These are phyloP conservation scores for Fusarium longipes DNA, from an alignment of 2,329 filamentous ascomycete species.

Conservation along the genomic window DNA sequence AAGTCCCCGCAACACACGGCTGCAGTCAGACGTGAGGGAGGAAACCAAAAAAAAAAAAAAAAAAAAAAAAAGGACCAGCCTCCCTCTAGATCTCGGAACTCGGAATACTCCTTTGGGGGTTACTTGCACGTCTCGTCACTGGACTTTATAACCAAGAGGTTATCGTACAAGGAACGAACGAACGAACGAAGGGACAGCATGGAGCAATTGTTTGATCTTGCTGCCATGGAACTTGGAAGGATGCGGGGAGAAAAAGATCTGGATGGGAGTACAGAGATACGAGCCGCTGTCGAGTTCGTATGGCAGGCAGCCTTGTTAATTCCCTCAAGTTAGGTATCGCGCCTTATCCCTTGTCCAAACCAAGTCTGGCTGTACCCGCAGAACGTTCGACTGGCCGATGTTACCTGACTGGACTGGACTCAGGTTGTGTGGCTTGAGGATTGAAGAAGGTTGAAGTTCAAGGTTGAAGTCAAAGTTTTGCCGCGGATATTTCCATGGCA, in stretches of 20 bases:
- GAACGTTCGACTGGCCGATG: slow-evolving; percentile 26
- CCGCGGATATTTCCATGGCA: slow-evolving; percentile 21
- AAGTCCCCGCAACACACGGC: slow-evolving; percentile 6
- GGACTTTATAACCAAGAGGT: background rate
- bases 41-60: background rate
- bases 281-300: slow-evolving; percentile 32
- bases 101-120: background rate
- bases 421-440: slow-evolving; percentile 9
- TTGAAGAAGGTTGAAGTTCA: background rate
- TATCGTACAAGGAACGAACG: slow-evolving; percentile 3
- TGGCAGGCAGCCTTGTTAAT: slow-evolving; percentile 33
- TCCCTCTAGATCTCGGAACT: slow-evolving; percentile 14
- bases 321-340: slow-evolving; percentile 32
- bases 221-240: slow-evolving; percentile 11
- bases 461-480: background rate
- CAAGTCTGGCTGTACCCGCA: slow-evolving; percentile 33
- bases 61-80: background rate
- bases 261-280: slow-evolving; percentile 26
- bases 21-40: background rate
- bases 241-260: slow-evolving; percentile 22
- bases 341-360: slow-evolving; percentile 17
- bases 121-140: background rate
- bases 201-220: slow-evolving; percentile 31
- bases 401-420: slow-evolving; percentile 24
- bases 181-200: background rate